Base-by-base conservation (phyloP, 768 basidiomycete species). In the Lactifluus pinguis region DNA sequence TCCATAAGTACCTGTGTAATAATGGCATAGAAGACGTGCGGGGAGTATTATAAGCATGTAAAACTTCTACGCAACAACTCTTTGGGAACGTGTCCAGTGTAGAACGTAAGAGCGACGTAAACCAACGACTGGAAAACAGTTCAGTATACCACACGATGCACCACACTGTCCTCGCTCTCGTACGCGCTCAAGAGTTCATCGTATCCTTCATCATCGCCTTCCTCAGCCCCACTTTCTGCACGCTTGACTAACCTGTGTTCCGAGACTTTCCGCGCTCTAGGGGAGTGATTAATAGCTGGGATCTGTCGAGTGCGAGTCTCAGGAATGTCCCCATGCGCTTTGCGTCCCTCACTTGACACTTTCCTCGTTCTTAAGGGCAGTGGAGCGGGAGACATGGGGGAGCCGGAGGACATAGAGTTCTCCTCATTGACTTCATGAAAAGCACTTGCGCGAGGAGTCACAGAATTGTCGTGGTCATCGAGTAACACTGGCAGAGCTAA, bases 141-240 rank as follows among this genome's bases (percentile, higher is more conserved):
- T 51, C 59, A 62, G 10, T 49, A 29, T n/a, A 11, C n/a, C 19
- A 52, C 8, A 10, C 9, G 45, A 53, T 70, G 67, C n/a, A 51
- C 69, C 39, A 69, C 69, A 34, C 76, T 76, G 55, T 84, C 85
- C 68, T 89, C 87, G 68, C 88, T 89, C 73, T 90, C 88, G 67
- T 91, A 91, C 19, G 88, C 88, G 69, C 85, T 89, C 61, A 91
- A 71, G 57, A 91, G 68, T 13, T 89, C 89, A 65, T 85, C 87
- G 57, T 89, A 89, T 4, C 86, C 82, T 56, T 79, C 78, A 65
- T 90, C 89, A 61, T 89, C 88, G 4, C 89, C 87, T 60, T 89
- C 87, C 55, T 86, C 85, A 0, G 85, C 87, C 21, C 78, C 81
- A 68, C 85, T 89, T 39, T 85, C 83, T 42, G 81, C 76, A 52